A percentile compares a stretch with the other conserved stretches of the same genome.
Evolutionary conservation across 129 eudicot species (phyloP).

Genomic region (Tagetes erecta): DNA sequence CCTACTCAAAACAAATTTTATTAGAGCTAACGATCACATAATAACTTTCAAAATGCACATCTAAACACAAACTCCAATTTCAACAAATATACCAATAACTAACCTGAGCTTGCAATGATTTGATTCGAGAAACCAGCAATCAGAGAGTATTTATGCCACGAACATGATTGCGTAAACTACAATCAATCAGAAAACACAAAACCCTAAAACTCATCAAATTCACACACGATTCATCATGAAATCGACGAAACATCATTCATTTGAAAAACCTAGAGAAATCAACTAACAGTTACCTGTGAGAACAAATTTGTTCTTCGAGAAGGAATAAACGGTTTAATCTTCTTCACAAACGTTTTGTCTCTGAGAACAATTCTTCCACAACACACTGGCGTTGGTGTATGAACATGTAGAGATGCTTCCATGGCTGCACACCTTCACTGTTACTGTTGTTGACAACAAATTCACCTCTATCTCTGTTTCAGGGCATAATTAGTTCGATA

Average conservation of each 20-base stretch:
- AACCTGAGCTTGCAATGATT: constrained; percentile 79
- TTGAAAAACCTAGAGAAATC: neutral
- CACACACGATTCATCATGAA: constrained; percentile 16
- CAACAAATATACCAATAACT: constrained; percentile 22
- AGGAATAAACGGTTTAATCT: constrained; percentile 59
- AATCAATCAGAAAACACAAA: constrained; percentile 13
- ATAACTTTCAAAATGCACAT: neutral
- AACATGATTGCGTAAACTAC: constrained; percentile 52
- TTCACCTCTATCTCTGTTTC: constrained; percentile 12
- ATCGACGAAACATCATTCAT: neutral
- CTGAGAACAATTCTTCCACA: constrained; percentile 35
- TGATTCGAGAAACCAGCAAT: constrained; percentile 48
- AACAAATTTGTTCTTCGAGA: constrained; percentile 37
- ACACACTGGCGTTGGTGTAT: constrained; percentile 47
- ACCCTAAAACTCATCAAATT: constrained; percentile 29
- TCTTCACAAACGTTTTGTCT: constrained; percentile 44
- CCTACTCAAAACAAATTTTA: no score
- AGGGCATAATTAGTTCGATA: constrained; percentile 19
- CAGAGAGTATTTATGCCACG: constrained; percentile 40
- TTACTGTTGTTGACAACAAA: constrained; percentile 17
- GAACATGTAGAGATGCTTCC: constrained; percentile 60
- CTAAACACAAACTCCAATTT: neutral
- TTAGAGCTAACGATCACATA: neutral
- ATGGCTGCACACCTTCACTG: constrained; percentile 35
- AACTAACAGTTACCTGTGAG: constrained; percentile 46